A percentile compares a stretch with the other conserved stretches of the same genome.
Evolutionary conservation across 768 basidiomycete species (phyloP).

Genomic region (Gautieria morchelliformis): DNA sequence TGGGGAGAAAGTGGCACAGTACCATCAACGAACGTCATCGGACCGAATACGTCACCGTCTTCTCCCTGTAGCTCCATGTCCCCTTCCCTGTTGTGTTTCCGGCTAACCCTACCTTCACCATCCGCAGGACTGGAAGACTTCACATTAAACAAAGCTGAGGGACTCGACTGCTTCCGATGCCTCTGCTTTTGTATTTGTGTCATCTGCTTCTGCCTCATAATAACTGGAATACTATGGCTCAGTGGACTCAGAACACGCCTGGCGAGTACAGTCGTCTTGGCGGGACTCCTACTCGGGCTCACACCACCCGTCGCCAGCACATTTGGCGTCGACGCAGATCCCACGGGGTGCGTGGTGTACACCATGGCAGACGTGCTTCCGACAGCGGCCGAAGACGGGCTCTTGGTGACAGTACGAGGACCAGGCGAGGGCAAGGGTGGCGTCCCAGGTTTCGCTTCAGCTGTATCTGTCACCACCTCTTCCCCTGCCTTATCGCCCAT

Average conservation of each 20-base stretch:
- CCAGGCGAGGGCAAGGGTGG: not conserved
- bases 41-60: slow-evolving; percentile 9
- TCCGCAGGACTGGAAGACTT: slow-evolving; percentile 51
- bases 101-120: slow-evolving; percentile 17
- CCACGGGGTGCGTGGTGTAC: not conserved
- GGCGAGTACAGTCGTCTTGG: slow-evolving; percentile 19
- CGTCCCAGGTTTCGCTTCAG: not conserved
- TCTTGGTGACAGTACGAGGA: not conserved
- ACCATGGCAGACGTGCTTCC: too few species aligned
- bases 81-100: slow-evolving; percentile 22
- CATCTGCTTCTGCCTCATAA: not conserved
- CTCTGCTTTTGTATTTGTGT: not conserved
- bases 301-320: slow-evolving; percentile 18
- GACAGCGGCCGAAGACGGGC: not conserved
- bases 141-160: slow-evolving; percentile 38
- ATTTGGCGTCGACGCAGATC: slow-evolving; percentile 56
- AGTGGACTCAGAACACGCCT: not conserved
- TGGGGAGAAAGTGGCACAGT: slow-evolving; percentile 5
- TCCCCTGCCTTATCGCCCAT: slow-evolving; percentile 29
- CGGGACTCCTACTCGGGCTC: too few species aligned
- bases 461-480: slow-evolving; percentile 28
- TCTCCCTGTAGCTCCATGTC: slow-evolving; percentile 9
- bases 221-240: not conserved
- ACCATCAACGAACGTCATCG: slow-evolving; percentile 21
- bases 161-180: slow-evolving; percentile 37